Base-by-base conservation (phyloP, 2,329 filamentous ascomycete genomes). In the Cercospora sp. region DNA sequence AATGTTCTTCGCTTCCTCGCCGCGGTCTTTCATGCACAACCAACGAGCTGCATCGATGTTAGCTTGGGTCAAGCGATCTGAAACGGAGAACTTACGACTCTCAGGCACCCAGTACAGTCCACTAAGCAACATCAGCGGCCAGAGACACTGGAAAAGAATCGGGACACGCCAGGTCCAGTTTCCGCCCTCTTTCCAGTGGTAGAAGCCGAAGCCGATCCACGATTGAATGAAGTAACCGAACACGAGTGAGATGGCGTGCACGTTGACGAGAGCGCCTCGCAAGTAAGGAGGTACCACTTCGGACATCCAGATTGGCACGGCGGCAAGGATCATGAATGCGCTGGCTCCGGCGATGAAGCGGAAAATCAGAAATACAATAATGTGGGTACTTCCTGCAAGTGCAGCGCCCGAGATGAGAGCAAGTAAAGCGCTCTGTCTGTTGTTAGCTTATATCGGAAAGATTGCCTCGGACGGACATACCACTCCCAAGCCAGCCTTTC, bases 291-390 rank as follows among this genome's bases (percentile, higher is more conserved):
- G 78, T 0, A 77, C 75, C 53, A 79, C 72, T 51, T 79, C 76
- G 58, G 74, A 73, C 75, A 80, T 77, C 72, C 73, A 76, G 68
- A 79, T 74, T 58, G 79, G 77, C 57, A 79, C 76, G 30, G 76
- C 75, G 5, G 75, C 74, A 8, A 78, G 66, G 42, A 76, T 70
- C 73, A 76, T 76, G 65, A 78, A 78, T 8, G 74, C 70, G 16
- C 72, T 68, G 0, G 75, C 74, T 10, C 77, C 77, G 16, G 76
- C 73, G 61, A 79, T 64, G 71, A 79, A 77, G 9, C 77, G 70
- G 58, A 77, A 77, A n/a, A 72, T 71, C 8, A 79, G 67, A 66
- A 78, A 77, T 45, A 72, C 69, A 28, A 65, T 72, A 16, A 75
- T 72, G 57, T 75, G 66, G 3, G 68, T 67, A 18, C 67, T 71